Conservation (phyloP, 176 grass and related monocot species). For the Cymbopogon citratus region DNA sequence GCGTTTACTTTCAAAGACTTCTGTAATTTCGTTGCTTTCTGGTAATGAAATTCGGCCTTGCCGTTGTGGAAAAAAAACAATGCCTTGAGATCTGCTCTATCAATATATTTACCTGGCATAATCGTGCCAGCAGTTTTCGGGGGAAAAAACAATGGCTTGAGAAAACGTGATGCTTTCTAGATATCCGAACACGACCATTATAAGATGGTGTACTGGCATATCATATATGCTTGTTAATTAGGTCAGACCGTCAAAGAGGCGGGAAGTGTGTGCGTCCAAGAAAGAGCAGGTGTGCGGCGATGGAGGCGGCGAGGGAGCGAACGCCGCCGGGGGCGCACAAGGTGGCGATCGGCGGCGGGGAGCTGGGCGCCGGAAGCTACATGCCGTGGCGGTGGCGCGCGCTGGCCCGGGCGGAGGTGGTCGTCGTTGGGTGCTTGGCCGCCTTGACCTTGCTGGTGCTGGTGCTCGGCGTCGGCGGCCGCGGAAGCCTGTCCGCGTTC, state of each 20-base stretch:
- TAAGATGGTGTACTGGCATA: not conserved
- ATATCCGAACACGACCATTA: not conserved
- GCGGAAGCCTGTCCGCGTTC: not conserved
- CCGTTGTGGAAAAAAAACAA: no score
- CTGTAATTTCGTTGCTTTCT: no score
- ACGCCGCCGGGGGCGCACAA: not conserved
- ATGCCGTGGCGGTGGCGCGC: not conserved
- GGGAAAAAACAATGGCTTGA: not conserved
- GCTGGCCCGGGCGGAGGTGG: not conserved
- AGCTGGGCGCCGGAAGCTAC: not conserved
- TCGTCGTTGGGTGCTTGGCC: not conserved
- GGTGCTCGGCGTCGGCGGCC: not conserved
- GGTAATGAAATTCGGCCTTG: no score
- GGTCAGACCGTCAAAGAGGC: no score
- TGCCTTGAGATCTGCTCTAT: no score
- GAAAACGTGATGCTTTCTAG: not conserved
- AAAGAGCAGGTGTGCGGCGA: not conserved
- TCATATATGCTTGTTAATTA: no score
- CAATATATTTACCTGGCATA: no score
- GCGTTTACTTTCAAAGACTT: no score
- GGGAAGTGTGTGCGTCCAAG: not conserved
- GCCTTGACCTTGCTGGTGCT: conserved; percentile 2
- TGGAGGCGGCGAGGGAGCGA: not conserved
- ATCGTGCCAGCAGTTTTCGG: no score
- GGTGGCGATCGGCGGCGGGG: not conserved